Evolutionary conservation across 306 rosid genomes (phyloP).

Genomic region (Casuarina glauca): DNA sequence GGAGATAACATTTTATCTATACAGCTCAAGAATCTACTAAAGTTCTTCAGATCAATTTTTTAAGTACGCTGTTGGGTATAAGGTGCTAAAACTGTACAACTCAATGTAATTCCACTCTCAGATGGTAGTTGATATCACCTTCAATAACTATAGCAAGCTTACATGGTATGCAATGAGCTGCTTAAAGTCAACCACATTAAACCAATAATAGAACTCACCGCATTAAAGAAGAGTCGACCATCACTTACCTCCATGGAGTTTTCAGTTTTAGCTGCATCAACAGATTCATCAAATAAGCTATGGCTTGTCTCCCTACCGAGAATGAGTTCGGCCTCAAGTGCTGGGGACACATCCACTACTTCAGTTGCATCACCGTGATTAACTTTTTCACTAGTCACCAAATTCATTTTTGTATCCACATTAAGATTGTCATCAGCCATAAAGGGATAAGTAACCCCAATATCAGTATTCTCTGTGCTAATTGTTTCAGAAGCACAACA

Average conservation of each 20-base stretch:
- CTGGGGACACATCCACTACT: constrained; percentile 5
- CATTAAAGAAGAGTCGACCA: constrained; percentile 9
- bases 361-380: constrained; percentile 19
- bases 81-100: too few species aligned
- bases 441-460: constrained; percentile 54
- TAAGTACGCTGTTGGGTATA: too few species aligned
- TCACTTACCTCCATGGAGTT: constrained; percentile 33
- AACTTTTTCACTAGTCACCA: not conserved
- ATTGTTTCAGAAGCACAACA: constrained; percentile 25
- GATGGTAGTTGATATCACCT: not conserved
- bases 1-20: too few species aligned
- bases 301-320: constrained; percentile 32
- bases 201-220: constrained; percentile 12
- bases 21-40: too few species aligned
- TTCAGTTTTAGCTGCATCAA: constrained; percentile 35
- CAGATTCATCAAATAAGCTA: constrained; percentile 16
- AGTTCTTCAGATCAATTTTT: too few species aligned
- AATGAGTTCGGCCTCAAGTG: constrained; percentile 26
- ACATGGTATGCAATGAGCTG: not conserved
- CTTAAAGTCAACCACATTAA: constrained; percentile 15
- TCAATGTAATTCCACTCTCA: too few species aligned
- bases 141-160: not conserved
- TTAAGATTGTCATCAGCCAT: constrained; percentile 31
- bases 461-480: constrained; percentile 54
- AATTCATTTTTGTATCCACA: constrained; percentile 21